Percentiles rank a stretch among this genome's conserved stretches.
phyloP scores from a whole-genome alignment of 2,329 filamentous ascomycete species.

The Sporothrix curviconia region DNA sequence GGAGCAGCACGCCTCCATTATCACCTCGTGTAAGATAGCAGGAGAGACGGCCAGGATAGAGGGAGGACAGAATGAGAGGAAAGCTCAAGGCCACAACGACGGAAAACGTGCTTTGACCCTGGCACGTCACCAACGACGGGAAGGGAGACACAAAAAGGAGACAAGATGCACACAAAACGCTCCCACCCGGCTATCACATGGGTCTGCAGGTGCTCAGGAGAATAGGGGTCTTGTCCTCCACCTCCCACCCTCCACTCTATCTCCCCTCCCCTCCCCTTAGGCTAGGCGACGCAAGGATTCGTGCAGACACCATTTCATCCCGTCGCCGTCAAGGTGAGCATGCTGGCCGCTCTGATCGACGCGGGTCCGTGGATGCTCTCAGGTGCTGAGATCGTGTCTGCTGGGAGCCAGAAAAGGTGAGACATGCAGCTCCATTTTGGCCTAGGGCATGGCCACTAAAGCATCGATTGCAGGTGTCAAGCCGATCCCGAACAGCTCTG shows the following conservation, averaged over 20 bases:
- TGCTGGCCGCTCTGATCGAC: no score
- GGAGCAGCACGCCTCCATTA: not conserved
- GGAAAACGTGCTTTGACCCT: no score
- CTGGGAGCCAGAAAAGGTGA: not conserved
- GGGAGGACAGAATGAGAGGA: no score
- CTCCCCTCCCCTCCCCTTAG: not conserved
- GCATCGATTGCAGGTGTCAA: not conserved
- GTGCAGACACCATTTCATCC: not conserved
- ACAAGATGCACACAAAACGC: no score
- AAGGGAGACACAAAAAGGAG: not conserved
- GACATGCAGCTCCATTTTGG: conserved; percentile 2
- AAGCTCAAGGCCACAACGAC: no score
- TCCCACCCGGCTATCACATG: conserved; percentile 3
- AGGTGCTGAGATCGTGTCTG: not conserved
- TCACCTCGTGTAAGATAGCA: no score
- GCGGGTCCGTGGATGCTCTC: not conserved
- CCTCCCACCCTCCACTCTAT: not conserved
- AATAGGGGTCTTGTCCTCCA: not conserved
- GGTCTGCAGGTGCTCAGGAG: conserved; percentile 6
- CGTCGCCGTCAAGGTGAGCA: not conserved
- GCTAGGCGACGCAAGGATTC: conserved; percentile 5
- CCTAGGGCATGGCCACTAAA: not conserved
- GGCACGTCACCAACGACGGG: no score
- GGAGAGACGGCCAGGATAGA: no score
- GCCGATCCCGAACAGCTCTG: not conserved